Conservation (phyloP, 192 early-diverging fungal genomes). For the Linnemannia elongata region DNA sequence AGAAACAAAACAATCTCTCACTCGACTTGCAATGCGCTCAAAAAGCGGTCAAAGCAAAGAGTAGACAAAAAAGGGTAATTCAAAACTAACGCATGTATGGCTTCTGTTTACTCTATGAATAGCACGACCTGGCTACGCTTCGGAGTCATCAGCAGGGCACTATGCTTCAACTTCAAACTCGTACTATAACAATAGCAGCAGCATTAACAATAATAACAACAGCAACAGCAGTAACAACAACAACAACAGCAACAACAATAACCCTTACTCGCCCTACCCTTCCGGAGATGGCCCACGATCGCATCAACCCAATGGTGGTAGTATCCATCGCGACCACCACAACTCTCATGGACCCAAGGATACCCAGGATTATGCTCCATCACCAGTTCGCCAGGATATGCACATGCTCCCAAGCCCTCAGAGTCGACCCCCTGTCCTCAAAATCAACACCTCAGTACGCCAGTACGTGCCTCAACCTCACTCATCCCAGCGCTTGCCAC, state of each 20-base stretch:
- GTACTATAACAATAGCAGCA: constrained; percentile 6
- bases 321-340: constrained; percentile 34
- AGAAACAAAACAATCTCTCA: background rate
- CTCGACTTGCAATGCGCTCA: background rate
- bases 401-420: constrained; percentile 43
- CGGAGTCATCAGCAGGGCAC: constrained; percentile 20
- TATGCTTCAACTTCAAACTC: constrained; percentile 16
- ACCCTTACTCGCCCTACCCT: constrained; percentile 6
- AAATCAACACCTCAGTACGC: constrained; percentile 48
- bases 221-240: background rate
- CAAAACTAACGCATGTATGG: background rate
- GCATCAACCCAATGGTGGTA: background rate
- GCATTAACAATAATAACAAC: background rate
- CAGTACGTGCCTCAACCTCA: constrained; percentile 35
- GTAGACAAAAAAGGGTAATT: background rate
- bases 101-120: background rate
- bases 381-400: constrained; percentile 26
- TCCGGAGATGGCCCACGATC: background rate
- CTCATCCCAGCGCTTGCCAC: constrained; percentile 34
- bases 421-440: constrained; percentile 41
- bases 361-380: constrained; percentile 25
- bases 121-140: constrained; percentile 22
- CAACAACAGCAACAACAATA: background rate
- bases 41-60: background rate
- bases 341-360: constrained; percentile 23